A percentile compares a stretch with the other conserved stretches of the same genome.
Conservation (phyloP, 2,329 filamentous ascomycete species). For the Colletotrichum tanaceti region DNA sequence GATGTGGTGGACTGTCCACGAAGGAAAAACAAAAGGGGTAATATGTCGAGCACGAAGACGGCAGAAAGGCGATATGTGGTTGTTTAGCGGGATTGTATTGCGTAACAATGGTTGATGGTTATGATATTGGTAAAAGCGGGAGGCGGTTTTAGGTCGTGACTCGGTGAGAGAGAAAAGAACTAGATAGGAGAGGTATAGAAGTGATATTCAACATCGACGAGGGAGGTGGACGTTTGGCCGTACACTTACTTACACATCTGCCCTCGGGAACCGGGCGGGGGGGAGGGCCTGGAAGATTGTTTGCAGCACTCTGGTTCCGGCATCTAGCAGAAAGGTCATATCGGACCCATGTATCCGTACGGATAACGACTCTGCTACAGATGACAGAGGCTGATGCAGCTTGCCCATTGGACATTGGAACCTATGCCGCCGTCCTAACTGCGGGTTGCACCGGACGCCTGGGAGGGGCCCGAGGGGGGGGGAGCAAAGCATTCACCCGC, state of each 20-base stretch:
- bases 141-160: background rate
- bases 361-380: background rate
- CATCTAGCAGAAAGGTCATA: conserved; percentile 3
- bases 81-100: background rate
- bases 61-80: background rate
- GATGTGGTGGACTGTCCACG: background rate
- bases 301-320: conserved; percentile 17
- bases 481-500: conserved; percentile 38
- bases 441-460: conserved; percentile 14
- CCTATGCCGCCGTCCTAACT: conserved; percentile 5
- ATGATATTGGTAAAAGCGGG: background rate
- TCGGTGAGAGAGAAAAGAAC: too few species aligned
- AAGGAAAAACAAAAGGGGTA: conserved; percentile 9
- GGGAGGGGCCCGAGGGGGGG: conserved; percentile 16
- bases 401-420: conserved; percentile 18
- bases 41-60: conserved; percentile 8
- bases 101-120: too few species aligned
- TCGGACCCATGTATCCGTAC: conserved; percentile 14
- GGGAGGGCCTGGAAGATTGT: conserved; percentile 14
- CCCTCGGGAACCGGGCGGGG: conserved; percentile 26
- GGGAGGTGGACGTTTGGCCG: conserved; percentile 18
- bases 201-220: background rate
- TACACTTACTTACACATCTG: conserved; percentile 22
- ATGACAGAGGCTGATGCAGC: background rate
- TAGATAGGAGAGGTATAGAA: too few species aligned